A percentile compares a stretch with the other conserved stretches of the same genome.
phyloP scores from a whole-genome alignment of 495 filamentous ascomycete genomes.

The Tuber brumale region DNA sequence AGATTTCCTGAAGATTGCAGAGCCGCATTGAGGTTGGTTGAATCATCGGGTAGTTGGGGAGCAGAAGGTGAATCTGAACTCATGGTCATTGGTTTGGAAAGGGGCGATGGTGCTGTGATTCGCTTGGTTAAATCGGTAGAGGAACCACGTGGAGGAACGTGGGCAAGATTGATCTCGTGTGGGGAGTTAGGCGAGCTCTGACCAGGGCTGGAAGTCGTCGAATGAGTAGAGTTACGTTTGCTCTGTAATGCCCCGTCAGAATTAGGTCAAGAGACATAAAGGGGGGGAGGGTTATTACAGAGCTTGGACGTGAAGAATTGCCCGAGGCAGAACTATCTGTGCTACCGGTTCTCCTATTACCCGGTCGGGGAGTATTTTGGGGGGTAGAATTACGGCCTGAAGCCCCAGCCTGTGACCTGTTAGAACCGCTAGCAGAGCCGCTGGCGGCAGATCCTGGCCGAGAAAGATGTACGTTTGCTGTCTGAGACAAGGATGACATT shows the following conservation, averaged over 20 bases:
- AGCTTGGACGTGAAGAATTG: slow-evolving; percentile 51
- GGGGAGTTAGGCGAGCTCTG: slow-evolving; percentile 36
- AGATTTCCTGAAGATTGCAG: slow-evolving; percentile 49
- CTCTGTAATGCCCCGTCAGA: slow-evolving; percentile 31
- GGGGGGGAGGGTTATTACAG: slow-evolving; percentile 49
- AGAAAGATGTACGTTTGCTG: slow-evolving; percentile 28
- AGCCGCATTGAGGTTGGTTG: slow-evolving; percentile 19
- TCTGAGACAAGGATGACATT: slow-evolving; percentile 41
- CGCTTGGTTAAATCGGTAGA: slow-evolving; percentile 68
- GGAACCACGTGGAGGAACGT: slow-evolving; percentile 60
- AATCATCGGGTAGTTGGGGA: slow-evolving; percentile 33
- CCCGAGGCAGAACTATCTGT: slow-evolving; percentile 51
- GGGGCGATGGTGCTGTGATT: slow-evolving; percentile 69
- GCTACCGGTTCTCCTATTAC: slow-evolving; percentile 56
- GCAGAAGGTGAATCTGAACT: slow-evolving; percentile 45
- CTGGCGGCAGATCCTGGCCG: slow-evolving; percentile 28
- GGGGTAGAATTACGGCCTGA: slow-evolving; percentile 9
- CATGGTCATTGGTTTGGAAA: slow-evolving; percentile 74
- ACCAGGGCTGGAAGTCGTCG: slow-evolving; percentile 20
- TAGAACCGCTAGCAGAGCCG: slow-evolving; percentile 36
- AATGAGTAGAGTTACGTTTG: slow-evolving; percentile 42
- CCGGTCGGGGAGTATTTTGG: slow-evolving; percentile 46
- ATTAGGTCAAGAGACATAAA: slow-evolving; percentile 32
- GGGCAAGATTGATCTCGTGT: slow-evolving; percentile 55
- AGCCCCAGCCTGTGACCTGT: slow-evolving; percentile 33